phyloP scores from a whole-genome alignment of 2,329 filamentous ascomycete species.

The Cucurbitaria berberidis region DNA sequence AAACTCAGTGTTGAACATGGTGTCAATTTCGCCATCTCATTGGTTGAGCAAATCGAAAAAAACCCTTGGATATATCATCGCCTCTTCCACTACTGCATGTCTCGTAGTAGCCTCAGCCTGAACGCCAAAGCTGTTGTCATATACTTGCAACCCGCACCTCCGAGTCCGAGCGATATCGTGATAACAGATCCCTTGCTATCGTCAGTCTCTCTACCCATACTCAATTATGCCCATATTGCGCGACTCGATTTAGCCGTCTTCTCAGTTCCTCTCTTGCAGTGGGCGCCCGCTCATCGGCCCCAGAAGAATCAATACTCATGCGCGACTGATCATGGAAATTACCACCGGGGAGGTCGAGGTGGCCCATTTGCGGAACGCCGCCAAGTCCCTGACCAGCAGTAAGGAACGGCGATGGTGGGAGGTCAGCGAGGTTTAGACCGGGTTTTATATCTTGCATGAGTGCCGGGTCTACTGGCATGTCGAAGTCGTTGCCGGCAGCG shows the following conservation, averaged over 20 bases:
- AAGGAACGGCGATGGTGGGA: constrained; percentile 46
- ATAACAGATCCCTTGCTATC: neutral
- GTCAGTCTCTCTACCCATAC: neutral
- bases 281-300: constrained; percentile 16
- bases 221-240: constrained; percentile 14
- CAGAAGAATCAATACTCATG: constrained; percentile 6
- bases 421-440: constrained; percentile 28
- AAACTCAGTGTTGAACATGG: neutral
- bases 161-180: neutral
- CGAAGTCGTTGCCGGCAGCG: constrained; percentile 52
- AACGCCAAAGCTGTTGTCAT: neutral
- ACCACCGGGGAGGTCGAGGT: constrained; percentile 12
- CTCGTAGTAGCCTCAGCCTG: neutral
- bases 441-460: constrained; percentile 58
- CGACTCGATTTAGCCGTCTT: constrained; percentile 26
- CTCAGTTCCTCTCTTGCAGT: constrained; percentile 34
- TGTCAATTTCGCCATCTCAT: neutral
- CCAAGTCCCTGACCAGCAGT: constrained; percentile 22
- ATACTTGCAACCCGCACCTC: neutral
- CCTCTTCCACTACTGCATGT: neutral
- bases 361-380: constrained; percentile 14
- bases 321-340: constrained; percentile 5
- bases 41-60: neutral
- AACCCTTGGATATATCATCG: neutral
- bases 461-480: constrained; percentile 66